Base-by-base conservation (phyloP, 1,284 basidiomycete species). In the Ustilago bromivora region DNA sequence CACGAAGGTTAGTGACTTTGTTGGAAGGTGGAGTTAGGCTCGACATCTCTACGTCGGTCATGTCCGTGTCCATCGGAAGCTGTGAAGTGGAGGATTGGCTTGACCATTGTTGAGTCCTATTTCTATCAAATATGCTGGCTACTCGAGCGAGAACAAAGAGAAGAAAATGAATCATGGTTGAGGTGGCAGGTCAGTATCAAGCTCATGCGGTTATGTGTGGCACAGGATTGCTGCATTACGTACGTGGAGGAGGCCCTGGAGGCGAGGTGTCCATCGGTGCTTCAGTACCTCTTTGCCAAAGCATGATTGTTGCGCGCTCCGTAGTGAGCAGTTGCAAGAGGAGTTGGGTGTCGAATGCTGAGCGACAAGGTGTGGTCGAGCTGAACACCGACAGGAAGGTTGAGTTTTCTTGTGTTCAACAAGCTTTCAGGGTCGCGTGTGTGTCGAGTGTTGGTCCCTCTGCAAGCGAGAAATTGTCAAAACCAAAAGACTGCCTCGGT, bases 241-340 rank as follows among this genome's bases (percentile, higher is more conserved):
- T 60, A 80, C 79, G 67, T 38, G 64, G 66, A 34, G 59, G 66
- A 38, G 77, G 77, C 0, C 79, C 79, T 1, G 76, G 66, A 19
- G 75, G 77, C 0, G 79, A 72, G 23, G 80, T 71, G 49, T 82
- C 81, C 81, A 82, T 82, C 5, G 81, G 81, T 35, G 81, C 79
- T 53, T 82, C 77, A 15, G 72, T 79, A 7, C 81, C 81, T 15
- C 81, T 66, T 54, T 70, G 65, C 76, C 76, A 78, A 12, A 66
- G 58, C 71, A 78, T 65, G 40, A 3, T 58, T 40, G 13, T 35
- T 15, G 35, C 13, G 56, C 6, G 40, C 6, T 43, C 36, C 36
- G n/a, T n/a, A 28, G 28, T 23, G 17, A 34, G 12, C 13, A 13
- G 32, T 10, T 6, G n/a, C 9, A 54, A 12, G 11, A 17, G 12